These are phyloP conservation scores for Epicoccum nigrum DNA, from an alignment of 2,329 filamentous ascomycete genomes.

Conservation along the genomic window DNA sequence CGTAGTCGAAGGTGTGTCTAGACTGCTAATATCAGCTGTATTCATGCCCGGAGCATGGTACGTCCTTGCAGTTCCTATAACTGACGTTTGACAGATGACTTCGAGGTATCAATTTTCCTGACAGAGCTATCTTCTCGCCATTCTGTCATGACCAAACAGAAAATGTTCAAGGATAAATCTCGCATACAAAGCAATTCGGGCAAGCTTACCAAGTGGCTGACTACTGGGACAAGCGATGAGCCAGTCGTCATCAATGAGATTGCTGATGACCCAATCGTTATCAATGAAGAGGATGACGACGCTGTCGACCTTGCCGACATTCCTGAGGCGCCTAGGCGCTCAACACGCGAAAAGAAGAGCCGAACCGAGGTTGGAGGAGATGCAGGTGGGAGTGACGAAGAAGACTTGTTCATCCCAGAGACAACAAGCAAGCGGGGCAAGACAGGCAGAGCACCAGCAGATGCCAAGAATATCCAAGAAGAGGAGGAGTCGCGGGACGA, in stretches of 20 bases:
- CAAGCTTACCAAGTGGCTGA: slow-evolving; percentile 56
- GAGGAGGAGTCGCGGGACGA: slow-evolving; percentile 66
- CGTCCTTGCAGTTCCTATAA: slow-evolving; percentile 20
- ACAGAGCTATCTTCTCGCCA: slow-evolving; percentile 86
- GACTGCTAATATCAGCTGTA: not conserved
- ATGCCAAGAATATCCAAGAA: slow-evolving; percentile 27
- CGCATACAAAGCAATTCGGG: slow-evolving; percentile 54
- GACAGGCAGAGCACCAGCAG: slow-evolving; percentile 19
- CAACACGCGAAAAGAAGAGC: slow-evolving; percentile 25
- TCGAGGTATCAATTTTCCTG: slow-evolving; percentile 92
- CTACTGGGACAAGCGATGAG: slow-evolving; percentile 48
- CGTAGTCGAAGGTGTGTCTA: slow-evolving; percentile 71
- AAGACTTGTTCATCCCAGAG: slow-evolving; percentile 34
- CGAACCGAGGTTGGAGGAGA: slow-evolving; percentile 15
- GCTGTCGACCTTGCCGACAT: slow-evolving; percentile 60
- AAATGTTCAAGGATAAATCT: slow-evolving; percentile 63
- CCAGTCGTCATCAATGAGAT: slow-evolving; percentile 51
- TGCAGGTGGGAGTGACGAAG: slow-evolving; percentile 36
- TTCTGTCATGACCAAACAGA: slow-evolving; percentile 84
- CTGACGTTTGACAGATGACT: slow-evolving; percentile 72
- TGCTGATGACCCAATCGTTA: slow-evolving; percentile 54
- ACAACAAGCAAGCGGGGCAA: slow-evolving; percentile 26
- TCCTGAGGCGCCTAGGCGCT: slow-evolving; percentile 52
- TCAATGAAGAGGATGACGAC: slow-evolving; percentile 66
- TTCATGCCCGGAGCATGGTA: slow-evolving; percentile 2